These are phyloP conservation scores for Cutaneotrichosporon spelunceum DNA, from an alignment of 1,284 basidiomycete species.

Conservation along the genomic window DNA sequence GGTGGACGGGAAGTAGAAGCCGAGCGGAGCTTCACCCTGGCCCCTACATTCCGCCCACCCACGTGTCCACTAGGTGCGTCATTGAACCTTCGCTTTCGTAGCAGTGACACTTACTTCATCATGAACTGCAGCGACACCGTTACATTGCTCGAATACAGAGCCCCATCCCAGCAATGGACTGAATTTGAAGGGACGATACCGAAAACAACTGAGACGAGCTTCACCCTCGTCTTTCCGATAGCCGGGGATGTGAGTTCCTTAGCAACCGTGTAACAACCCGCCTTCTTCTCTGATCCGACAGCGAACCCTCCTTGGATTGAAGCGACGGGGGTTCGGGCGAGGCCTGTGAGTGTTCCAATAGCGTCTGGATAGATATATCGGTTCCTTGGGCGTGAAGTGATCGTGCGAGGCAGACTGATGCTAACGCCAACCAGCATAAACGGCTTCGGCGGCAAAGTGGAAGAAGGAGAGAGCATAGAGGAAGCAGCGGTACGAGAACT, in stretches of 20 bases:
- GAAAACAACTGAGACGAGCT: neutral
- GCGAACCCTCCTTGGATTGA: conserved; percentile 63
- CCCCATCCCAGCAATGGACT: neutral
- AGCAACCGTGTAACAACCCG: neutral
- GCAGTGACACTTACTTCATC: neutral
- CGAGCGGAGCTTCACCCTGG: neutral
- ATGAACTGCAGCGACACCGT: neutral
- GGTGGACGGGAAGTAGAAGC: neutral
- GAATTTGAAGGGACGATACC: neutral
- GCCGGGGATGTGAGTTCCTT: neutral
- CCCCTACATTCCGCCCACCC: no score
- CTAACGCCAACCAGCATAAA: conserved; percentile 63
- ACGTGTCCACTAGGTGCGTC: neutral
- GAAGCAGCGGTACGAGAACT: conserved; percentile 66
- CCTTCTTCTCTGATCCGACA: no score
- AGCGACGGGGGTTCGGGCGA: conserved; percentile 67
- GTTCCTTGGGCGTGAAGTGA: neutral
- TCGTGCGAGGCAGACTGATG: neutral
- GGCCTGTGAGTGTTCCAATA: conserved; percentile 54
- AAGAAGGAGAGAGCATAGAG: conserved; percentile 60
- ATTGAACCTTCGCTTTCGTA: no score
- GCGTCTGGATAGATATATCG: neutral
- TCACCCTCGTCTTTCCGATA: conserved; percentile 8
- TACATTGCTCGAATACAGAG: neutral
- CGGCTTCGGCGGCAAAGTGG: conserved; percentile 72